Base-by-base conservation (phyloP, 225 moss, liverwort and hornwort species). In the Climacium dendroides region DNA sequence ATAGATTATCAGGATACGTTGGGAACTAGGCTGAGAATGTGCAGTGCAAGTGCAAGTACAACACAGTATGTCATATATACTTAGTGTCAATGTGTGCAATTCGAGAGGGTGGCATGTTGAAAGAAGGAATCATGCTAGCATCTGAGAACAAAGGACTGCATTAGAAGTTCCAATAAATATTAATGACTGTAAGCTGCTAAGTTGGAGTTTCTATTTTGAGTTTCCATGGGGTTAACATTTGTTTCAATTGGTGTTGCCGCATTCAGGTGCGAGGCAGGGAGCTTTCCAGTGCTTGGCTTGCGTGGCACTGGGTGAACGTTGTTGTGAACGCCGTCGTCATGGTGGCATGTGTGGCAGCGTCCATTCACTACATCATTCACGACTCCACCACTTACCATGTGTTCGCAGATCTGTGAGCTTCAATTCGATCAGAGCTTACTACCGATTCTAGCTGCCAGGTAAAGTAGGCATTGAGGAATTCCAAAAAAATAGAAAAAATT, bases 291-390 rank as follows among this genome's bases (percentile, higher is more conserved):
- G 25, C n/a, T 43, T 61, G 43, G 13, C 71, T 70, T 1, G 30
- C 34, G 23, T 93, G 90, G 92, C 93, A 92, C 39, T 86, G 82
- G 90, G 54, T 58, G 26, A 92, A 90, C 45, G 79, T 93, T 5
- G 66, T 87, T 8, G 78, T 52, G 6, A 86, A 90, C 23, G 50
- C 29, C 39, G 43, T 93, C 28, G 87, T 92, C 15, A 86, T 85
- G 30, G 25, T 92, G 7, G 90, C 86, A 30, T 86, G 92, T 15
- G 65, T 86, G 60, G 88, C 81, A 35, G 90, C 89, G 11, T 87
- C 89, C 3, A 67, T 92, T 29, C 89, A 88, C 30, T 89, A 92
- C 78, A 89, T 93, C 47, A 58, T 92, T 70, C 86, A 90, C 5
- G 92, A 90, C 69, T 89, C 89, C 26, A 66, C 53, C 3, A 61